phyloP scores from a whole-genome alignment of 345 rosid genomes.

The Eucalyptus regnans region DNA sequence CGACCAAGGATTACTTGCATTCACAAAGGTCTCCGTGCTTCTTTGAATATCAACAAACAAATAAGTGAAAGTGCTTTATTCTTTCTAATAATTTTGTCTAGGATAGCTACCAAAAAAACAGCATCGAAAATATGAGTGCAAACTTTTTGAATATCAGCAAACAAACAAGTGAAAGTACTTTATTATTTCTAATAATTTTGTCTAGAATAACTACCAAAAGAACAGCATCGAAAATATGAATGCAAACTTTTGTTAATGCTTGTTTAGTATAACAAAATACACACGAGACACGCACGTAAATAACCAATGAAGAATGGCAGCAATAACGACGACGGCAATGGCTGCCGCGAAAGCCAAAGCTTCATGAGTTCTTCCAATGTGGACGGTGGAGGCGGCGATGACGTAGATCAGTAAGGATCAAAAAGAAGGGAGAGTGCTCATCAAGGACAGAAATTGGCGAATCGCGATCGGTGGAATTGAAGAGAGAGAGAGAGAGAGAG shows the following conservation, averaged over 20 bases:
- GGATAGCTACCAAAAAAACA: not conserved
- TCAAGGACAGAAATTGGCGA: not conserved
- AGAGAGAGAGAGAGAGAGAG: not conserved
- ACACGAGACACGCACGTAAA: not conserved
- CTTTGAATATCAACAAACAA: not conserved
- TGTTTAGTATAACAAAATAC: not conserved
- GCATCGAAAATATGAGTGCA: not conserved
- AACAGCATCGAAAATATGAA: not conserved
- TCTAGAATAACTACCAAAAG: not conserved
- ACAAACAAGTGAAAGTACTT: not conserved
- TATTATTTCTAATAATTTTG: not conserved
- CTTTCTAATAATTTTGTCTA: not conserved
- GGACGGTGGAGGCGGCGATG: not conserved
- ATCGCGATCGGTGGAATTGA: not conserved
- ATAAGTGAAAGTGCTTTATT: not conserved
- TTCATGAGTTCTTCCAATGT: not conserved
- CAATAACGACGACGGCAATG: not conserved
- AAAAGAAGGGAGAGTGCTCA: not conserved
- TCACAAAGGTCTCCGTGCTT: not conserved
- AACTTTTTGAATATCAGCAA: not conserved
- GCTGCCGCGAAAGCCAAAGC: not conserved
- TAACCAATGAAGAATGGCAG: not conserved
- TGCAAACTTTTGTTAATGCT: not conserved
- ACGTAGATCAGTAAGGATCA: not conserved
- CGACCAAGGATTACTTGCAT: not conserved